phyloP scores from a whole-genome alignment of 257 asterid species.

The Penstemon newberryi region DNA sequence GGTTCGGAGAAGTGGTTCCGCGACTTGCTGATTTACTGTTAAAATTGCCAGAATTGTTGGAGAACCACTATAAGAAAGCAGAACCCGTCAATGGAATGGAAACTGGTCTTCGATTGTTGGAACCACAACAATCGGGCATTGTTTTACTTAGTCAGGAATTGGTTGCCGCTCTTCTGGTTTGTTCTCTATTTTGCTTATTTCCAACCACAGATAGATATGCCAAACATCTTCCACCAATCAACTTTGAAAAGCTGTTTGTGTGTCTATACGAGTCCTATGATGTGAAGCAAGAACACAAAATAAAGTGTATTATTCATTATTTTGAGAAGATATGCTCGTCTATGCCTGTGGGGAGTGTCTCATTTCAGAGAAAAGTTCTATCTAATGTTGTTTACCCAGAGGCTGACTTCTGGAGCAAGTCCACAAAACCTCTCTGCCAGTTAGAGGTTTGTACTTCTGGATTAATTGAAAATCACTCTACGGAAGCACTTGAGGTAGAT shows the following conservation, averaged over 20 bases:
- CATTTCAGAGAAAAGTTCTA: slow-evolving; percentile 87
- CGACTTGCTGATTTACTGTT: slow-evolving; percentile 63
- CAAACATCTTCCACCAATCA: slow-evolving; percentile 71
- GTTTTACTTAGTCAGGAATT: slow-evolving; percentile 86
- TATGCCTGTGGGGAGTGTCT: slow-evolving; percentile 67
- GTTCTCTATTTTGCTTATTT: slow-evolving; percentile 86
- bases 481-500: slow-evolving; percentile 83
- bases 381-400: slow-evolving; percentile 48
- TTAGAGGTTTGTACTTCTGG: slow-evolving; percentile 66
- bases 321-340: slow-evolving; percentile 63
- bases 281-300: slow-evolving; percentile 60
- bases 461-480: slow-evolving; percentile 69
- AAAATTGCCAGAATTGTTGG: slow-evolving; percentile 68
- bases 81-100: slow-evolving; percentile 36
- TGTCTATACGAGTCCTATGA: slow-evolving; percentile 55
- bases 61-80: slow-evolving; percentile 60
- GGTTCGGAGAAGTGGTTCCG: slow-evolving; percentile 74
- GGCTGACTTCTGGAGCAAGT: slow-evolving; percentile 69
- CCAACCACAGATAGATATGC: slow-evolving; percentile 68
- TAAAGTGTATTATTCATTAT: slow-evolving; percentile 82
- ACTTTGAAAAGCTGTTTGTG: slow-evolving; percentile 77
- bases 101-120: slow-evolving; percentile 67
- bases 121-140: slow-evolving; percentile 66
- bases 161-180: slow-evolving; percentile 79
- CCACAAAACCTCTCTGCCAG: slow-evolving; percentile 59